Evolutionary conservation across 2,329 filamentous ascomycete species (phyloP), one percentile per base, ranked within the genome.

Genomic region (Arachnomyces sp.): DNA sequence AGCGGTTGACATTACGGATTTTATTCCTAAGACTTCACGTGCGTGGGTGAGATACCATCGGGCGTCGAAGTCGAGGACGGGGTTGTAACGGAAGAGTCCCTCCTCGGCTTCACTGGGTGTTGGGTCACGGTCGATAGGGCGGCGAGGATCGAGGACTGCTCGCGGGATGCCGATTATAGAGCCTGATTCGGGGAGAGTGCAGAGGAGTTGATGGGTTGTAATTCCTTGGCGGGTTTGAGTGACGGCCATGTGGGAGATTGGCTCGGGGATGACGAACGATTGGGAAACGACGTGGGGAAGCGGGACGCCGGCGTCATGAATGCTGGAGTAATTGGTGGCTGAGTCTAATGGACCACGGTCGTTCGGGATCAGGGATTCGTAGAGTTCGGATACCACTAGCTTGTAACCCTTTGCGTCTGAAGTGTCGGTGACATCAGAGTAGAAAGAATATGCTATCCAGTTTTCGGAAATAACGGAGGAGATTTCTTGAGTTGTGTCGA

Each of bases 151-250:
- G 17, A 96, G 75, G 30, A 89, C 61, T 18, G 77, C 72, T 32
- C 86, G 83, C 3, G 89, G 85, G 39, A 98, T 81, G 14, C 82
- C 84, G 36, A 90, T 70, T 40, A 98, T 79, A 29, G 84, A 75
- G 55, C 85, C 81, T 1, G 80, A 75, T 25, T 80, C 74, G 0
- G 87, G 78, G 2, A 95, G 71, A 30, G 84, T 84, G 34, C 83
- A 87, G 9, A 98, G 73, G 2, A 98, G 71, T 50, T 90, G 81
- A 12, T 87, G 81, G 31, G 80, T 83, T 1, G 86, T 85, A 55
- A 98, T 95, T 21, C 92, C 92, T 67, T 98, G 92, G 18, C 84
- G 77, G 1, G 92, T 98, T 57, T 89, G 82, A 0, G 89, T 92
- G 12, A 95, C 86, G 1, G 85, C 74, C 57, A 98, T 78, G 38